A percentile compares a stretch with the other conserved stretches of the same genome.
Evolutionary conservation across 2,329 filamentous ascomycete species (phyloP).

Genomic region (Neurospora crassa): DNA sequence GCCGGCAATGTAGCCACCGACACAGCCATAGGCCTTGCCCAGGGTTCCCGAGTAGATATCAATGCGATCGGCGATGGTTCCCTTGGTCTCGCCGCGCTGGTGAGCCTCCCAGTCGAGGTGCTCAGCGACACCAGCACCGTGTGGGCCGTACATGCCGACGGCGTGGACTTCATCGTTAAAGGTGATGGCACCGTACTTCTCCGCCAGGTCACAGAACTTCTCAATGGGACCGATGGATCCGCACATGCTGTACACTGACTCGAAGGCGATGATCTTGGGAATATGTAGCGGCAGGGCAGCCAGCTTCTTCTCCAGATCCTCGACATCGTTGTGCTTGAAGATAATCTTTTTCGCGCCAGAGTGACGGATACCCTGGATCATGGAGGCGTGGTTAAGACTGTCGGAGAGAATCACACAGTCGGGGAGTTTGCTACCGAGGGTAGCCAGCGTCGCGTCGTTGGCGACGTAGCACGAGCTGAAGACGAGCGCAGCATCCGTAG

Average conservation of each 20-base stretch:
- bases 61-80: conserved; percentile 88
- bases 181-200: conserved; percentile 95
- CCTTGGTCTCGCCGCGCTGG: conserved; percentile 59
- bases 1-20: conserved; percentile 94
- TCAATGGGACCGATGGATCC: conserved; percentile 94
- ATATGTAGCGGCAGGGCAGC: conserved; percentile 74
- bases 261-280: conserved; percentile 97
- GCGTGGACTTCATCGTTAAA: conserved; percentile 98
- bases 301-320: conserved; percentile 84
- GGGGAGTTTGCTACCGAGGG: conserved; percentile 91
- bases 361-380: conserved; percentile 98
- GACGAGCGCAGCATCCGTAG: conserved; percentile 84
- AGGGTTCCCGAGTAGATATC: conserved; percentile 98
- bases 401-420: conserved; percentile 97
- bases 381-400: conserved; percentile 94
- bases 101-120: conserved; percentile 93
- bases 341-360: conserved; percentile 96
- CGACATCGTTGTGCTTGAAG: conserved; percentile 97
- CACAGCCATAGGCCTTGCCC: conserved; percentile 95
- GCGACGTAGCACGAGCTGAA: conserved; percentile 98
- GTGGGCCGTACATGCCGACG: conserved; percentile 97
- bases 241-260: conserved; percentile 99
- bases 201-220: conserved; percentile 88
- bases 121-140: conserved; percentile 91
- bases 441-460: conserved; percentile 93